Evolutionary conservation across 75 land plant genomes (phyloP).

Genomic region (Sequoia sempervirens): DNA sequence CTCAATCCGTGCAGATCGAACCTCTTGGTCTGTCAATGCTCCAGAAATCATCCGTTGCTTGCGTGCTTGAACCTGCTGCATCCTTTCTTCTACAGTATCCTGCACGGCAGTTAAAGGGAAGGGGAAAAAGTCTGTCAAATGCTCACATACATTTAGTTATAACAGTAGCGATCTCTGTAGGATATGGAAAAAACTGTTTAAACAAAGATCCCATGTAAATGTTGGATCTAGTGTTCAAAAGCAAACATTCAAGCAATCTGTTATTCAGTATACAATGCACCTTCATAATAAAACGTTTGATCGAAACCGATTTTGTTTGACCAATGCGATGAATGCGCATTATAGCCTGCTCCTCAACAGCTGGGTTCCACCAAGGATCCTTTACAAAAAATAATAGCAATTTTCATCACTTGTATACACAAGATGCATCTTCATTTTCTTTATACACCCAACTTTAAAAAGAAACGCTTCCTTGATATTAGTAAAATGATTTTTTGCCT

Average conservation of each 20-base stretch:
- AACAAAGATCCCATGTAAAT: background rate
- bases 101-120: constrained; percentile 12
- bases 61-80: constrained; percentile 81
- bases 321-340: constrained; percentile 95
- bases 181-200: background rate
- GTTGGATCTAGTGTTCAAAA: background rate
- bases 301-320: constrained; percentile 54
- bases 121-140: background rate
- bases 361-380: constrained; percentile 99
- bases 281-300: constrained; percentile 83
- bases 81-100: constrained; percentile 84
- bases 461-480: background rate
- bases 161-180: background rate
- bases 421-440: background rate
- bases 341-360: constrained; percentile 91
- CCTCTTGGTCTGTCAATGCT: constrained; percentile 85
- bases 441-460: background rate
- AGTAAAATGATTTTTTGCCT: background rate
- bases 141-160: background rate
- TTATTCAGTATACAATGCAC: constrained; percentile 18
- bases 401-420: background rate
- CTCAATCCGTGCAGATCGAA: constrained; percentile 73
- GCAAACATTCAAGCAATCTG: background rate
- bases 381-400: constrained; percentile 9
- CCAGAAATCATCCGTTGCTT: constrained; percentile 88